Conservation (phyloP, 352 stramenopile genomes). For the Pythium sp. region DNA sequence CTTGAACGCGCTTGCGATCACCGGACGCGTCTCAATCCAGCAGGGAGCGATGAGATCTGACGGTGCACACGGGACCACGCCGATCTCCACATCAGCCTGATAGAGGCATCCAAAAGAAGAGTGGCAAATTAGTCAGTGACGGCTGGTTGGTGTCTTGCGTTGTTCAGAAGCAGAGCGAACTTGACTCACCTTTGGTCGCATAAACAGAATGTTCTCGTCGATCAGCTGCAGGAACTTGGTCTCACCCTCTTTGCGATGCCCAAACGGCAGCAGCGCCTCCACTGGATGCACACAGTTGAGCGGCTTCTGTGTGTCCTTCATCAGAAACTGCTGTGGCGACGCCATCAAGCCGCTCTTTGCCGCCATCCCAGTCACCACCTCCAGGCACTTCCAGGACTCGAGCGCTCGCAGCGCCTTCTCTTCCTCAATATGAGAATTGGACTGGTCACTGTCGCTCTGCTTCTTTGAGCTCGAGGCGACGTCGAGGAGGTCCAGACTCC, state of each 20-base stretch:
- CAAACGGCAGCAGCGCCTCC: conserved; percentile 60
- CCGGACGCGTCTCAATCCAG: conserved; percentile 59
- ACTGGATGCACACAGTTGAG: conserved; percentile 50
- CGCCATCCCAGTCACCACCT: conserved; percentile 40
- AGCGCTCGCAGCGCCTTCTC: conserved; percentile 44
- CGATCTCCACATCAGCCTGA: conserved; percentile 65
- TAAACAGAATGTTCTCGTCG: conserved; percentile 43
- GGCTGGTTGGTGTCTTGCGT: too few species aligned
- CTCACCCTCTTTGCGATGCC: conserved; percentile 51
- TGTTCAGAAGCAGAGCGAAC: too few species aligned
- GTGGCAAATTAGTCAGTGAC: too few species aligned
- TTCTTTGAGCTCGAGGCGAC: not conserved
- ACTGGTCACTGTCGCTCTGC: not conserved
- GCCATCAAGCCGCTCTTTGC: conserved; percentile 28
- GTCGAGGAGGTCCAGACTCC: conserved; percentile 24
- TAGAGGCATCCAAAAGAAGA: not conserved
- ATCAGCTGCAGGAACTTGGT: conserved; percentile 66
- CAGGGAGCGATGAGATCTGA: conserved; percentile 53
- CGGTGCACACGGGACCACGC: conserved; percentile 57
- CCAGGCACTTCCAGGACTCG: conserved; percentile 66
- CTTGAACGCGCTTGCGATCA: conserved; percentile 59
- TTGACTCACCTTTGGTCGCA: conserved; percentile 62
- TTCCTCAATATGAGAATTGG: conserved; percentile 5
- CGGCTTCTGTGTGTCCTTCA: conserved; percentile 32
- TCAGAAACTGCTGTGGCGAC: conserved; percentile 46